Evolutionary conservation across 2,329 filamentous ascomycete genomes (phyloP).

Genomic region (Colletotrichum incanum): DNA sequence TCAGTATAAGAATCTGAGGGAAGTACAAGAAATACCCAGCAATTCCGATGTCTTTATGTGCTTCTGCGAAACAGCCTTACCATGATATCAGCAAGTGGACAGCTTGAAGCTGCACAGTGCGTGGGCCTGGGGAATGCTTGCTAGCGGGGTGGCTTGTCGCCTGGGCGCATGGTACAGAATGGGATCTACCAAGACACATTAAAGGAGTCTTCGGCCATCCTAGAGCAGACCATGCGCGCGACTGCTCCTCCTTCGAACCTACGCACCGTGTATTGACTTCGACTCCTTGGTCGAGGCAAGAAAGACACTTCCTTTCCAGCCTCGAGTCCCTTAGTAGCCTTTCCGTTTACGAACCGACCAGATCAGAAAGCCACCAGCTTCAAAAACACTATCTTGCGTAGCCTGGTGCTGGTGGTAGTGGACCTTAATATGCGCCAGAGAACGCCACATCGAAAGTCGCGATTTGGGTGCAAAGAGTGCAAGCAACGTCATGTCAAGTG

Average conservation of each 20-base stretch:
- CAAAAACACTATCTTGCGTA: not conserved
- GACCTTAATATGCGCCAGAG: conserved; percentile 21
- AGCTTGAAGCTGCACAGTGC: conserved; percentile 14
- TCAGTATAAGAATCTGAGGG: not conserved
- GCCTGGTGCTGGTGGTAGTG: not conserved
- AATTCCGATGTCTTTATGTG: not conserved
- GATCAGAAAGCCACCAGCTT: not conserved
- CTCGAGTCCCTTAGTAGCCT: too few species aligned
- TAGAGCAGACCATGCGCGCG: not conserved
- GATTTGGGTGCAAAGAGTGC: conserved; percentile 58
- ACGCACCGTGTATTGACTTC: not conserved
- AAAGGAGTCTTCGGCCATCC: conserved; percentile 12
- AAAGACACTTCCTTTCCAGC: too few species aligned
- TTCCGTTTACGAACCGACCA: not conserved
- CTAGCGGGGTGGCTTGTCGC: not conserved
- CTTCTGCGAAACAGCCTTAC: not conserved
- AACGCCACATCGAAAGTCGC: conserved; percentile 55
- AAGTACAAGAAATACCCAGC: not conserved
- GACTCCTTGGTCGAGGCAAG: too few species aligned
- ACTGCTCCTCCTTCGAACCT: too few species aligned
- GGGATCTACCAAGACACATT: conserved; percentile 16
- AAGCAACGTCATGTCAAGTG: conserved; percentile 60
- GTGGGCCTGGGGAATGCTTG: conserved; percentile 5
- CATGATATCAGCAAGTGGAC: not conserved
- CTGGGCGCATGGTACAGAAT: too few species aligned